Evolutionary conservation across 805 yeast species (phyloP).

Genomic region (Wickerhamiella australiensis): DNA sequence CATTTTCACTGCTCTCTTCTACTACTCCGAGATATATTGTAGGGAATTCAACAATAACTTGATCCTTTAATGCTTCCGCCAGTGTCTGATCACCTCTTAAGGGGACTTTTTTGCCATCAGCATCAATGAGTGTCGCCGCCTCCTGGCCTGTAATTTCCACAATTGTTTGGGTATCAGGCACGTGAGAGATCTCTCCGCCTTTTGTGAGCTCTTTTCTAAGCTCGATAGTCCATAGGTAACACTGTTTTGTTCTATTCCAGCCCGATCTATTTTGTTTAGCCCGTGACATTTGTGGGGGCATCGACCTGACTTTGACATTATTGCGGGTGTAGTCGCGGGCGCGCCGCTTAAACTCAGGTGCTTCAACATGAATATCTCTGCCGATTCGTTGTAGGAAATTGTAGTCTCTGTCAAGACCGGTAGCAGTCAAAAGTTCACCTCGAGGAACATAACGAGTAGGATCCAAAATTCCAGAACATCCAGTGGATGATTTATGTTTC

Average conservation of each 20-base stretch:
- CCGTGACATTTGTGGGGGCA: constrained; percentile 69
- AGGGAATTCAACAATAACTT: constrained; percentile 66
- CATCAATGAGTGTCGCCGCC: constrained; percentile 16
- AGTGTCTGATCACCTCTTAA: constrained; percentile 27
- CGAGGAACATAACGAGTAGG: constrained; percentile 45
- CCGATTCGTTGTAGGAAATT: constrained; percentile 53
- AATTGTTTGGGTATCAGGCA: constrained; percentile 18
- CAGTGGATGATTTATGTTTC: constrained; percentile 48
- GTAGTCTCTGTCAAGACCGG: constrained; percentile 64
- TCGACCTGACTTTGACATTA: constrained; percentile 50
- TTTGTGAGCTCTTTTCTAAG: constrained; percentile 39
- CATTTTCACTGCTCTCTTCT: constrained; percentile 15
- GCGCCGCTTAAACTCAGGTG: constrained; percentile 32
- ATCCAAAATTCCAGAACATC: constrained; percentile 58
- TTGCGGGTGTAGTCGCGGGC: constrained; percentile 39
- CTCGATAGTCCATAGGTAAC: constrained; percentile 71
- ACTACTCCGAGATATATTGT: constrained; percentile 33
- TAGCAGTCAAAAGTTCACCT: constrained; percentile 34
- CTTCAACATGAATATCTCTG: constrained; percentile 48
- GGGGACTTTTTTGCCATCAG: constrained; percentile 16
- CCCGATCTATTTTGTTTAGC: constrained; percentile 51
- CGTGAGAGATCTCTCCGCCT: constrained; percentile 17
- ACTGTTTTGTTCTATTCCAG: constrained; percentile 49
- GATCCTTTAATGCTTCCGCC: constrained; percentile 40
- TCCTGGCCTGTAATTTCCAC: constrained; percentile 9